These are phyloP conservation scores for Fusarium odoratissimum DNA, from an alignment of 2,329 filamentous ascomycete genomes.

Conservation along the genomic window DNA sequence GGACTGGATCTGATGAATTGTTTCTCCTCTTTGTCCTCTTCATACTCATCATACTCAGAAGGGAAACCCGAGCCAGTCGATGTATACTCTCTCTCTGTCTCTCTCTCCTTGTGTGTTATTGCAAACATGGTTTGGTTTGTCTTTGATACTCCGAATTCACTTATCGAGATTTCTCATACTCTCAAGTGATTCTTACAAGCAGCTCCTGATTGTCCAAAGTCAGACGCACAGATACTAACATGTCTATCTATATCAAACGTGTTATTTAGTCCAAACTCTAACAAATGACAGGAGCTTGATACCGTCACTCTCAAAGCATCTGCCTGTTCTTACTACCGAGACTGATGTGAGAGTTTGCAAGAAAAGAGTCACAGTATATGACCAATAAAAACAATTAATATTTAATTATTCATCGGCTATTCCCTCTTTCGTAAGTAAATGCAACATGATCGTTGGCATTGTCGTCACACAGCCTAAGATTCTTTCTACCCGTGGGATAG, in stretches of 20 bases:
- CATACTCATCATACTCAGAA: not conserved
- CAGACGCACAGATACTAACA: not conserved
- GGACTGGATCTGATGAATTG: not conserved
- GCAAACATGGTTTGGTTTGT: conserved; percentile 1
- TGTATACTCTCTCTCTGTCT: not conserved
- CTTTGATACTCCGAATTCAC: not conserved
- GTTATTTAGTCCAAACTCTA: not conserved
- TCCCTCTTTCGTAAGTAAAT: conserved; percentile 4
- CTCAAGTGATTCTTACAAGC: not conserved
- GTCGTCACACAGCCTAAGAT: not conserved
- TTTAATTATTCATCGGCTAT: not conserved
- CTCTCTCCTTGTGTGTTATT: not conserved
- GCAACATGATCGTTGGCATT: not conserved
- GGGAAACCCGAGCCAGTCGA: not conserved
- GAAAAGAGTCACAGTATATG: not conserved
- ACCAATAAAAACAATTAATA: not conserved
- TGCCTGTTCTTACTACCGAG: conserved; percentile 5
- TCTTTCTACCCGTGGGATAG: not conserved
- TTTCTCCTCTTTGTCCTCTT: not conserved
- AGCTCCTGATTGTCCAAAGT: not conserved
- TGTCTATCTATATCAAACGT: not conserved
- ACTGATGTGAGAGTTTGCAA: not conserved
- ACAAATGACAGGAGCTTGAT: not conserved
- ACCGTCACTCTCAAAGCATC: not conserved
- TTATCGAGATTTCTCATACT: not conserved